Conservation (phyloP, 306 rosid species). For the Styphnolobium japonicum region DNA sequence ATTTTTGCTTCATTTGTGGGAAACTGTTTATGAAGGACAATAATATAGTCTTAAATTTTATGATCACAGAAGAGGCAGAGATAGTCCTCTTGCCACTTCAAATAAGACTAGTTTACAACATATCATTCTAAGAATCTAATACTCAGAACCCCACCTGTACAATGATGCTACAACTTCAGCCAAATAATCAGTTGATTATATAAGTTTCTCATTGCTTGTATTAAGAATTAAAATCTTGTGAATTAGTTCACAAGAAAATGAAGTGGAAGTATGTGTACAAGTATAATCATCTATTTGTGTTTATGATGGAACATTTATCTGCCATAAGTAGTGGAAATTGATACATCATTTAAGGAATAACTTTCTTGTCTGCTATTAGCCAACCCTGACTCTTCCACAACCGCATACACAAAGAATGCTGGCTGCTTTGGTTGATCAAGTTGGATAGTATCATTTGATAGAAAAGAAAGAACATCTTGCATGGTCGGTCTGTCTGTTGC, state of each 20-base stretch:
- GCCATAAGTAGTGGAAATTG: conserved; percentile 19
- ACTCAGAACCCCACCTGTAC: no score
- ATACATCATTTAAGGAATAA: conserved; percentile 12
- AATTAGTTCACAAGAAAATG: background rate
- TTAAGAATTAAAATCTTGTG: no score
- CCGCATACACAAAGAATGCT: conserved; percentile 2
- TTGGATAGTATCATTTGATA: conserved; percentile 30
- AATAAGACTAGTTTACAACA: no score
- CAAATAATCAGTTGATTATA: no score
- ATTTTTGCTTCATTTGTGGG: no score
- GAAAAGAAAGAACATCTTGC: conserved; percentile 33
- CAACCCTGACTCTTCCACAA: background rate
- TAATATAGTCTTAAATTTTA: no score
- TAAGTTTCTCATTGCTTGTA: no score
- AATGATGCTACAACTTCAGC: no score
- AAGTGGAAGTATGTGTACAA: background rate
- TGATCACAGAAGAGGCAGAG: no score
- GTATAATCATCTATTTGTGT: background rate
- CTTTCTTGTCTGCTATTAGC: background rate
- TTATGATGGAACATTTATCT: background rate
- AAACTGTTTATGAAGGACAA: no score
- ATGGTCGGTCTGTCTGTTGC: conserved; percentile 43
- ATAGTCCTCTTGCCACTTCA: no score
- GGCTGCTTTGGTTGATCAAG: conserved; percentile 34
- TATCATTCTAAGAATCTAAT: no score